Percentiles rank a stretch among this genome's conserved stretches.
Evolutionary conservation across 2,329 filamentous ascomycete species (phyloP).

Genomic region (Curvularia verruculosa): DNA sequence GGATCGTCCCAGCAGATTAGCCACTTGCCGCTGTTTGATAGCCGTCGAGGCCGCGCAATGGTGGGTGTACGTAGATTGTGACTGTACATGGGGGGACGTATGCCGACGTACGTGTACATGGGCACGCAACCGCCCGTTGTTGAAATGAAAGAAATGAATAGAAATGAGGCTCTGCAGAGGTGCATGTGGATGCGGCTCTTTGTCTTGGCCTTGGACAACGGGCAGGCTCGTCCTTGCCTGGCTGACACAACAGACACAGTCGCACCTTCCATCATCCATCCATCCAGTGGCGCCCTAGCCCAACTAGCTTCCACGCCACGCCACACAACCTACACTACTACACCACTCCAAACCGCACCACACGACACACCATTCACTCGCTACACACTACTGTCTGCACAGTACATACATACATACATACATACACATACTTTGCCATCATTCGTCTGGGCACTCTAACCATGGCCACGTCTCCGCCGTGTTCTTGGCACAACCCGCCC

Average conservation of each 20-base stretch:
- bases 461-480: constrained; percentile 2
- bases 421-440: neutral
- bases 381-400: too few relatives aligned
- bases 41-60: constrained; percentile 16
- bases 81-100: neutral
- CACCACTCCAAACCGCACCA: neutral
- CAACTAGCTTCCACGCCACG: constrained; percentile 4
- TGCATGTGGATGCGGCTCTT: neutral
- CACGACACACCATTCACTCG: neutral
- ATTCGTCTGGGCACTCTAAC: neutral
- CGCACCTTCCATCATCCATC: neutral
- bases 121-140: neutral
- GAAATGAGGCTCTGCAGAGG: constrained; percentile 3
- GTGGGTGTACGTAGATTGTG: neutral
- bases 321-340: neutral
- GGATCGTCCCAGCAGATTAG: constrained; percentile 14
- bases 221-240: too few relatives aligned
- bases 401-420: too few relatives aligned
- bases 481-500: neutral
- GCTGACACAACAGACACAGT: too few relatives aligned
- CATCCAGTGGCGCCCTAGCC: neutral
- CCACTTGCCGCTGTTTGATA: constrained; percentile 10
- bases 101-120: neutral
- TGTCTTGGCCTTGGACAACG: too few relatives aligned
- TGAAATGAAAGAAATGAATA: too few relatives aligned